Evolutionary conservation across 2,329 filamentous ascomycete species (phyloP), one percentile per base, ranked within the genome.

Genomic region (Aspergillus carbonarius): DNA sequence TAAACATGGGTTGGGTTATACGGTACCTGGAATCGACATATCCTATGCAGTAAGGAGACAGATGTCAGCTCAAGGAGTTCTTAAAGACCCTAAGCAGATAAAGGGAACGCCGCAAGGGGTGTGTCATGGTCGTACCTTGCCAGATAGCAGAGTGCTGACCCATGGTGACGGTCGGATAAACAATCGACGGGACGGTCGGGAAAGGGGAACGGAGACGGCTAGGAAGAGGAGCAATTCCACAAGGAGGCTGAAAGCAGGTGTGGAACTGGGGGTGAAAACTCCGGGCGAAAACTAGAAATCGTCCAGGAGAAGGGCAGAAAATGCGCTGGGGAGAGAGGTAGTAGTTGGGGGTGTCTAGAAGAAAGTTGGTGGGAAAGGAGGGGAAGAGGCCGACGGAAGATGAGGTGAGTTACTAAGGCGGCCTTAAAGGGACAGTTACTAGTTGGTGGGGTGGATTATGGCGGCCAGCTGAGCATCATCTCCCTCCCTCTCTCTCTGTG

Each of bases 21-120:
- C 56, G 70, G 68, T 84, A 87, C 85, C 84, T 87, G 63, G 79
- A 76, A 75, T 87, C 84, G 75, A 87, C 81, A 73, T 87, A 88
- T 76, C 81, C 85, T 85, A 65, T 48, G 25, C 54, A 53, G 62
- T 68, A 13, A 48, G 51, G 27, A 50, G 48, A 54, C 32, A 46
- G 30, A 34, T n/a, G 35, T 46, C 35, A 17, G 40, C 34, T 44
- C 12, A 30, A n/a, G 18, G 6, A 7, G 23, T 10, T 37, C 1
- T 2, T 13, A 3, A n/a, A 32, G 15, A 15, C 2, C 4, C 8
- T 5, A 37, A 51, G 7, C 37, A 7, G n/a, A 37, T 23, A 25
- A 49, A 17, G 5, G 27, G 27, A 15, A 30, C 17, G 4, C 46
- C 12, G 30, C 18, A 34, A 12, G 25, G n/a, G 35, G 4, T 25